Base-by-base conservation (phyloP, 2,329 filamentous ascomycete genomes). In the Colletotrichum gigasporum region DNA sequence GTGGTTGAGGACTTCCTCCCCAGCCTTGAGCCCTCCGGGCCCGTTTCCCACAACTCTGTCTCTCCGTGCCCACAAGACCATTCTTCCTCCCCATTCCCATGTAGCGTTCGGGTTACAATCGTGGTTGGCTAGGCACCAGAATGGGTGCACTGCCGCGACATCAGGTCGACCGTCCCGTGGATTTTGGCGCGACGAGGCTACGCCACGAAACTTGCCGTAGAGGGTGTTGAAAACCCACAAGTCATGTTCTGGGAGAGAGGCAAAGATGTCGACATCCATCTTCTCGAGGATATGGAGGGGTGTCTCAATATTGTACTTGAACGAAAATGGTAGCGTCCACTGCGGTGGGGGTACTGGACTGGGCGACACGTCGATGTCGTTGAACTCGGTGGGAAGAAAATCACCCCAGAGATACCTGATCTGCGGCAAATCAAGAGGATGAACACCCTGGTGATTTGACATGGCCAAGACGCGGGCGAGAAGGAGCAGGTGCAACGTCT, bases 71-170 rank as follows among this genome's bases (percentile, higher is more conserved):
- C 82, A 87, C 64, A 96, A 87, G 34, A 87, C 85, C 85, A 96
- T 94, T 54, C 85, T 85, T 1, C 91, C 92, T 26, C 91, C 89
- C 93, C 94, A 97, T 72, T 97, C 92, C 96, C 96, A 99, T 3
- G 87, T 87, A 37, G 98, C 94, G 75, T 97, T 97, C 8, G 96
- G 96, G 74, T 97, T 90, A 78, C 96, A 99, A 75, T 94, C 93
- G 75, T 99, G 96, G 73, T 99, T 99, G 26, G 95, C 94, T 28
- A 98, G 83, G 78, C 94, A 98, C 94, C 96, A 99, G 70, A 97
- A 88, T 2, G 95, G 94, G 78, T 98, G 94, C 26, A 98, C 94
- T 26, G 95, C 95, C 26, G 93, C 93, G 4, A 97, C 91, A 71
- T 98, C 96, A 0, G 96, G 95, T 9, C 92, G 88, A 3, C 94